These are phyloP conservation scores for Pleurozium schreberi DNA, from an alignment of 225 moss, liverwort and hornwort species.

Conservation along the genomic window DNA sequence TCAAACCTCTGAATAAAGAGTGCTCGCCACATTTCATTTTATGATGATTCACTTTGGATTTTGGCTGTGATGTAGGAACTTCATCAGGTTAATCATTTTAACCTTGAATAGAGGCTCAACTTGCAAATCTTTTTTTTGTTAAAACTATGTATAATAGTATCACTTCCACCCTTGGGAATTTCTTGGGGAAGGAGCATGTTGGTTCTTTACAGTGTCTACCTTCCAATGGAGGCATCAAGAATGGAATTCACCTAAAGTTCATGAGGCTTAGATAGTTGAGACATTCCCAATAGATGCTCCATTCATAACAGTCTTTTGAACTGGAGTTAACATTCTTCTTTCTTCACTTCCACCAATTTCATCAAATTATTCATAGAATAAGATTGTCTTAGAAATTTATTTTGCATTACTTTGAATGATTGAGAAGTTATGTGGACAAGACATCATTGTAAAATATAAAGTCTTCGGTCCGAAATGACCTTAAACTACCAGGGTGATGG, in stretches of 20 bases:
- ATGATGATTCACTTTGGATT: not conserved
- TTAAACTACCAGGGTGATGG: no score
- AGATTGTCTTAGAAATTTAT: not conserved
- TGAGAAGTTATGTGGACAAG: not conserved
- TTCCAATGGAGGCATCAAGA: not conserved
- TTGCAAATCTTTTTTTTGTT: not conserved
- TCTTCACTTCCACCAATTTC: not conserved
- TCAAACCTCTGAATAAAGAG: not conserved
- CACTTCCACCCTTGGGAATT: not conserved
- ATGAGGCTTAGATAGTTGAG: not conserved
- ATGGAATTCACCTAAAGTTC: not conserved
- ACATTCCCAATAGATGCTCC: fast-evolving
- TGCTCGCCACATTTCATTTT: not conserved
- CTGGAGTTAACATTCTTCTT: fast-evolving
- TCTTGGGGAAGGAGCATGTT: not conserved
- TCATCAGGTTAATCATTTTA: not conserved
- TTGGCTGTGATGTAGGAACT: not conserved
- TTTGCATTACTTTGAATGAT: not conserved
- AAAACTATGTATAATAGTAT: not conserved
- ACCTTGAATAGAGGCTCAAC: not conserved
- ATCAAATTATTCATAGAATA: not conserved
- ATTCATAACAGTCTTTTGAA: fast-evolving
- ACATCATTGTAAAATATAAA: not conserved
- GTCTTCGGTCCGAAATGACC: no score
- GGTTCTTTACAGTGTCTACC: no score